Base-by-base conservation (phyloP, 495 filamentous ascomycete genomes). In the Annulohypoxylon stygium region DNA sequence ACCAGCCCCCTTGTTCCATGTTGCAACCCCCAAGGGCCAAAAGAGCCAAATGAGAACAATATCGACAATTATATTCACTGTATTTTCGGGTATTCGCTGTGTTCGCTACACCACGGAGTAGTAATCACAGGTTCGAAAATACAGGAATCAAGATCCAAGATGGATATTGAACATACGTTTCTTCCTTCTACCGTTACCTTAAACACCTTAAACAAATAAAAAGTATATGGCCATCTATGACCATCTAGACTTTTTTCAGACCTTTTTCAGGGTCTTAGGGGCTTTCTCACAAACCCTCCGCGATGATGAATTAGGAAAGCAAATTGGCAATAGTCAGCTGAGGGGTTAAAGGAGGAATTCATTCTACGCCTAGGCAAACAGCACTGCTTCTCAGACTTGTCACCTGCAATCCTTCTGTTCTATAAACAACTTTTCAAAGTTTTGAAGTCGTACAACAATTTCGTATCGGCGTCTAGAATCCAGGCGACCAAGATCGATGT, bases 1-100 rank as follows among this genome's bases (percentile, higher is more conserved):
- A 69, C 67, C 76, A 75, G 75, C 73, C 71, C 70, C 43, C 43
- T 73, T 73, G 78, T 81, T 77, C 75, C 76, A 76, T 61, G 75
- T 75, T 61, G 47, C 77, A 78, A 80, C 79, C 78, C 78, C 74
- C 34, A 47, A 53, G 37, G 30, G 36, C 57, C 37, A 62, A 9
- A 54, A 63, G 43, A 45, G 25, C 50, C 36, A 62, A 30, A 50
- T 18, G 39, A 48, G 5, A 51, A 43, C 18, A 50, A 48, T 45
- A 61, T 67, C 55, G 55, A 51, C 54, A 11, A 67, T 25, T 57
- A 50, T 62, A 70, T 54, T 54, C 50, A 67, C 37, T 57, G 39
- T 62, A 70, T 54, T 54, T 26, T 9, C 25, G 23, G 30, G 30
- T 30, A 30, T 30, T 30, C 30, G 5, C 30, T 30, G 12, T 54